Conservation (phyloP, 148 eudicot genomes). For the Mesembryanthemum crystallinum region DNA sequence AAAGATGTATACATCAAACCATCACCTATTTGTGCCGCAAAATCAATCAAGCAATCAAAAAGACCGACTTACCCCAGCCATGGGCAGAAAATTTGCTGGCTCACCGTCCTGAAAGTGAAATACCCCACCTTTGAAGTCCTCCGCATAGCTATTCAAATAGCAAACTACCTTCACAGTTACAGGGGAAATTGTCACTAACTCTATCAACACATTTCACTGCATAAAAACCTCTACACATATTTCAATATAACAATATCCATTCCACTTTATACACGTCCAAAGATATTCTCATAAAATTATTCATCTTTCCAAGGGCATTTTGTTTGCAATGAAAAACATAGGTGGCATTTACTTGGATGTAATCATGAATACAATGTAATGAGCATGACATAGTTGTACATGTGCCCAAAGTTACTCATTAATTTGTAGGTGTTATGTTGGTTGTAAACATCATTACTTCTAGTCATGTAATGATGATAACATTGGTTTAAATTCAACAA, state of each 20-base stretch:
- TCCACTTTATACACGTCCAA: not conserved
- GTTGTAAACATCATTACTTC: too few relatives aligned
- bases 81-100: constrained; percentile 59
- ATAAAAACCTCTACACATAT: not conserved
- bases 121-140: constrained; percentile 75
- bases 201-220: not conserved
- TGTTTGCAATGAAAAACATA: not conserved
- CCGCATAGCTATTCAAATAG: constrained; percentile 66
- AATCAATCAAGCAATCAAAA: not conserved
- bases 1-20: not conserved
- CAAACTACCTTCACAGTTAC: constrained; percentile 72
- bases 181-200: constrained; percentile 18
- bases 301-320: not conserved
- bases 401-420: too few relatives aligned
- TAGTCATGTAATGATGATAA: too few relatives aligned
- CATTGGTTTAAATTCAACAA: too few relatives aligned
- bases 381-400: too few relatives aligned
- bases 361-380: too few relatives aligned
- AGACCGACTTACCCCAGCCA: constrained; percentile 74
- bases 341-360: too few relatives aligned
- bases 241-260: not conserved
- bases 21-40: not conserved
- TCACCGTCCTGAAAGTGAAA: constrained; percentile 93
- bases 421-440: too few relatives aligned
- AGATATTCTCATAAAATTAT: not conserved